These are phyloP conservation scores for Zoysia japonica DNA, from an alignment of 176 grass and related monocot species.

Conservation along the genomic window DNA sequence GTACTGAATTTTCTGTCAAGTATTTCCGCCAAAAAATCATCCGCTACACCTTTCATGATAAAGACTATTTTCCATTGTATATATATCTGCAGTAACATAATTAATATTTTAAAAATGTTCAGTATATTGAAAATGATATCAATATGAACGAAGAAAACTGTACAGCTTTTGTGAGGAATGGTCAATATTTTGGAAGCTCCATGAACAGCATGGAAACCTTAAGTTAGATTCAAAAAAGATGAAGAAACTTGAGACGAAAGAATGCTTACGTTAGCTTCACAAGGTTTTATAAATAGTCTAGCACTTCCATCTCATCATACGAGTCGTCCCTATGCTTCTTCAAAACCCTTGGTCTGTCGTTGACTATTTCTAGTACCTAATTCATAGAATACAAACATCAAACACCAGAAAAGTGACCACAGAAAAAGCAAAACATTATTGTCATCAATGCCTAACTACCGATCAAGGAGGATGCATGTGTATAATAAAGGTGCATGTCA, in stretches of 20 bases:
- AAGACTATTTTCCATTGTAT: constrained; percentile 33
- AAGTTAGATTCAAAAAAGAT: constrained; percentile 7
- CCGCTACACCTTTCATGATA: constrained; percentile 3
- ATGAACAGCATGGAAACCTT: background rate
- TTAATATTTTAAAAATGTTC: constrained; percentile 1
- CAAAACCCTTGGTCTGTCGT: constrained; percentile 72
- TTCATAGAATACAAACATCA: constrained; percentile 31
- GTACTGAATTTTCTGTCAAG: background rate
- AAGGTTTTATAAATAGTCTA: constrained; percentile 61
- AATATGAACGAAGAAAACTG: background rate
- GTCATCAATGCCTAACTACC: background rate
- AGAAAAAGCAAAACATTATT: constrained; percentile 25
- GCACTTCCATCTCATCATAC: constrained; percentile 60
- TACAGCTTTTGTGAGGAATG: background rate
- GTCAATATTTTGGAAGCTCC: background rate
- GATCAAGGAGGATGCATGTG: background rate
- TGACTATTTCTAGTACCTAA: constrained; percentile 93
- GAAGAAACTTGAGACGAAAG: constrained; percentile 4
- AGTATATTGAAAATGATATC: background rate
- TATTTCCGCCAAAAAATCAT: constrained; percentile 6
- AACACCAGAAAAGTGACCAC: background rate
- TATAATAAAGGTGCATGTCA: background rate
- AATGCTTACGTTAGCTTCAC: constrained; percentile 36
- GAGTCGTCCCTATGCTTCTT: constrained; percentile 54
- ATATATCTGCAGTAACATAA: constrained; percentile 41